Conservation (phyloP, 1,284 basidiomycete species). For the Apiotrichum gamsii region DNA sequence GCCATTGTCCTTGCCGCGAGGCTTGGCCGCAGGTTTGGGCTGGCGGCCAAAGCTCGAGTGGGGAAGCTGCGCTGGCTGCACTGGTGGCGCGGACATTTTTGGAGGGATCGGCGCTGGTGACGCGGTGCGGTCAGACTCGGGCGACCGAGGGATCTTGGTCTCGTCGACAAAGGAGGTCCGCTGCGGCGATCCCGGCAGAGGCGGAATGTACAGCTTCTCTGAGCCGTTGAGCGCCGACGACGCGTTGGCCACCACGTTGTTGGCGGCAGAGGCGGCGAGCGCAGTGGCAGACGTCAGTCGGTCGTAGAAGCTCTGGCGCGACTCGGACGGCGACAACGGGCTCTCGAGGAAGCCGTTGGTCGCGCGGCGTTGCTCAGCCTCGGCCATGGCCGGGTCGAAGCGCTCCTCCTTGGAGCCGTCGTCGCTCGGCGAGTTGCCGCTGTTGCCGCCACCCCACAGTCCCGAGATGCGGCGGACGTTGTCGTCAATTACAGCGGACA, state of each 20-base stretch:
- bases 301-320: conserved; percentile 12
- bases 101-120: conserved; percentile 14
- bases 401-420: conserved; percentile 22
- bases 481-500: conserved; percentile 24
- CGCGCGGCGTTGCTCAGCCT: not conserved
- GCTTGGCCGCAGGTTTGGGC: conserved; percentile 1
- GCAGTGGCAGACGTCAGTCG: conserved; percentile 8
- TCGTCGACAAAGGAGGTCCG: not conserved
- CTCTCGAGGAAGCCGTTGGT: not conserved
- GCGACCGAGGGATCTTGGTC: conserved; percentile 1
- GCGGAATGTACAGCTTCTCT: conserved; percentile 11
- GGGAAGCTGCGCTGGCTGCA: conserved; percentile 5
- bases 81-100: conserved; percentile 5
- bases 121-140: conserved; percentile 9
- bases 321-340: not conserved
- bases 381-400: conserved; percentile 27
- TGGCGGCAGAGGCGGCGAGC: not conserved
- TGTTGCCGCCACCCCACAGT: conserved; percentile 15
- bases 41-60: conserved; percentile 19
- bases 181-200: conserved; percentile 6
- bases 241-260: conserved; percentile 1
- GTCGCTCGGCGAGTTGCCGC: not conserved
- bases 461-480: conserved; percentile 33
- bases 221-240: conserved; percentile 1
- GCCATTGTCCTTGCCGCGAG: conserved; percentile 1